A percentile compares a stretch with the other conserved stretches of the same genome.
These are phyloP conservation scores for Gentiana straminea DNA, from an alignment of 257 asterid genomes.

Conservation along the genomic window DNA sequence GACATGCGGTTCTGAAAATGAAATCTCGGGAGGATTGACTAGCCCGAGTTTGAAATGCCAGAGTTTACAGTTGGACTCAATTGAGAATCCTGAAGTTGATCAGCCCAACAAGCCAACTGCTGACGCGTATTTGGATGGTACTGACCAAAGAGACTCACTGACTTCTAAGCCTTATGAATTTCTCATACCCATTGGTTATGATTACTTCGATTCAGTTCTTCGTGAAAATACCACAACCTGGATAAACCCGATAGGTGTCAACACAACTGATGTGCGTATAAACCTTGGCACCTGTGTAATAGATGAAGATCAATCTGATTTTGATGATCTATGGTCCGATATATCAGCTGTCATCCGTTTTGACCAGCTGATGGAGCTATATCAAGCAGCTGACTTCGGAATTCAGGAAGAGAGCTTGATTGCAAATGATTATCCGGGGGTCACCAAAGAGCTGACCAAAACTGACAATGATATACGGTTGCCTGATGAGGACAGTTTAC, in stretches of 20 bases:
- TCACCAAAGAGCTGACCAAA: background rate
- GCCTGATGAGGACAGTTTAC: constrained; percentile 6
- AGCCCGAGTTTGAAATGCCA: constrained; percentile 5
- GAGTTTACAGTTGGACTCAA: constrained; percentile 3
- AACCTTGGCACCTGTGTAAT: constrained; percentile 11
- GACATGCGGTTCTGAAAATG: constrained; percentile 14
- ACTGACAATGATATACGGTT: background rate
- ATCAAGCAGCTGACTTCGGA: constrained; percentile 11
- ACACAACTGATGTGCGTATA: constrained; percentile 3
- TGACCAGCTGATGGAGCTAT: constrained; percentile 19
- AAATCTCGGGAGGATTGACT: constrained; percentile 7
- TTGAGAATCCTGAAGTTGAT: constrained; percentile 1
- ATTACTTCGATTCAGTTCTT: constrained; percentile 13
- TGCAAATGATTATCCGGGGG: constrained; percentile 5
- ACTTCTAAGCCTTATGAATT: constrained; percentile 12
- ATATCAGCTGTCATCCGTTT: constrained; percentile 30
- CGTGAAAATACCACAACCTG: constrained; percentile 8
- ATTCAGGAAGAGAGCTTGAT: constrained; percentile 15
- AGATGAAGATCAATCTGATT: constrained; percentile 20
- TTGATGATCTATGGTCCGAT: constrained; percentile 44
- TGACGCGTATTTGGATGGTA: constrained; percentile 3
- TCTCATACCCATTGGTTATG: constrained; percentile 9
- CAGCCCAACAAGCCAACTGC: constrained; percentile 4
- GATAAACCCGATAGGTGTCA: constrained; percentile 7
- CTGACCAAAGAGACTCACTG: constrained; percentile 13